These are phyloP conservation scores for Cyberlindnera xishuangbannaensis DNA, from an alignment of 805 yeast species.

Conservation along the genomic window DNA sequence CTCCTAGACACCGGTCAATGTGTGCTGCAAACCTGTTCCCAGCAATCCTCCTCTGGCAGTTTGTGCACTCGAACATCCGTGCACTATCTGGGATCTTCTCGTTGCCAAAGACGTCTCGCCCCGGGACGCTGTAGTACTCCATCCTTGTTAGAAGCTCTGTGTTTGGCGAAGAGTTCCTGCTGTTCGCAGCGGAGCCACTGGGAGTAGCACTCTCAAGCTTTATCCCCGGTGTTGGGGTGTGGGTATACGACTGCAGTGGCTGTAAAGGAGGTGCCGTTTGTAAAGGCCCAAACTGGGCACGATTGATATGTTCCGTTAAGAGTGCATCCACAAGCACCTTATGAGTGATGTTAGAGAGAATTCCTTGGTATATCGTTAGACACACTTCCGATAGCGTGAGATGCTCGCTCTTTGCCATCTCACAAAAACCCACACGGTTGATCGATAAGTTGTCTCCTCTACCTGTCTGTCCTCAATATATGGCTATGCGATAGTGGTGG, in stretches of 20 bases:
- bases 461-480: too few relatives aligned
- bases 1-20: slow-evolving; percentile 81
- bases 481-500: neutral
- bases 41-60: slow-evolving; percentile 82
- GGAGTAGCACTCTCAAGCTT: slow-evolving; percentile 9
- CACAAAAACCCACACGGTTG: too few relatives aligned
- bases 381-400: slow-evolving; percentile 10
- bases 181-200: slow-evolving; percentile 5
- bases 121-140: slow-evolving; percentile 14
- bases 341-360: slow-evolving; percentile 9
- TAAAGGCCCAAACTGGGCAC: slow-evolving; percentile 11
- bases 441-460: too few relatives aligned
- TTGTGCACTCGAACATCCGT: slow-evolving; percentile 68
- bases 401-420: too few relatives aligned
- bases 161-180: slow-evolving; percentile 17
- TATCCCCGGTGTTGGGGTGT: slow-evolving; percentile 2
- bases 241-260: slow-evolving; percentile 2
- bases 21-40: slow-evolving; percentile 93
- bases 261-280: slow-evolving; percentile 10
- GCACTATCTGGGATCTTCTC: slow-evolving; percentile 45
- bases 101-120: slow-evolving; percentile 43
- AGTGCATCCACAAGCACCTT: slow-evolving; percentile 12
- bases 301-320: slow-evolving; percentile 9
- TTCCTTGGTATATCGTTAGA: slow-evolving; percentile 4
- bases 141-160: slow-evolving; percentile 15